Percentiles rank a stretch among this genome's conserved stretches.
Evolutionary conservation across 2,329 filamentous ascomycete species (phyloP).

Genomic region (Colletotrichum higginsianum): DNA sequence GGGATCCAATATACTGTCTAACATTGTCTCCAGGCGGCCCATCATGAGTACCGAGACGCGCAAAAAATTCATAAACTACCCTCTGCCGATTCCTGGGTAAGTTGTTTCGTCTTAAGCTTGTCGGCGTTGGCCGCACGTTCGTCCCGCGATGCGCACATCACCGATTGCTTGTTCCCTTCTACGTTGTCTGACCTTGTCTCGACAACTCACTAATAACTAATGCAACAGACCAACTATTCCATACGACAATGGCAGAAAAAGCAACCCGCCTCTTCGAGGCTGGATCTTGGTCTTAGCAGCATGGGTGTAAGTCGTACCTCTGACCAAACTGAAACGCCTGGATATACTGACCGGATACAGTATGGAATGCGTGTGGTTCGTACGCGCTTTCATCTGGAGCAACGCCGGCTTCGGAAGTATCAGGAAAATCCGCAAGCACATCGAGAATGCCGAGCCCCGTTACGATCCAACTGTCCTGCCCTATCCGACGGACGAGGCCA

Average conservation of each 20-base stretch:
- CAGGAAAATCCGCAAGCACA: conserved; percentile 64
- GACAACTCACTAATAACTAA: conserved; percentile 31
- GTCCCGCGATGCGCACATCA: conserved; percentile 4
- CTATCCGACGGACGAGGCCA: conserved; percentile 60
- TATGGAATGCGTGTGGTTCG: conserved; percentile 67
- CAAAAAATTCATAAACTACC: conserved; percentile 54
- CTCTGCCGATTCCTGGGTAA: conserved; percentile 54
- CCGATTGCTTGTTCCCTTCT: not conserved
- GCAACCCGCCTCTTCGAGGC: conserved; percentile 73
- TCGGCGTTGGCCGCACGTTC: not conserved
- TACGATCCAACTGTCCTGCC: conserved; percentile 64
- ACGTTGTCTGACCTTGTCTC: conserved; percentile 4
- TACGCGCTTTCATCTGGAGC: conserved; percentile 71
- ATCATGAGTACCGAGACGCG: conserved; percentile 39
- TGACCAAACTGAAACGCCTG: not conserved
- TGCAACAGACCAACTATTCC: conserved; percentile 54
- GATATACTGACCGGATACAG: conserved; percentile 50
- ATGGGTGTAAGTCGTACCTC: conserved; percentile 62
- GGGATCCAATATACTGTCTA: not conserved
- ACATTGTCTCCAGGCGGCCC: conserved; percentile 22
- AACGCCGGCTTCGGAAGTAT: conserved; percentile 75
- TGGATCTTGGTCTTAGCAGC: conserved; percentile 66
- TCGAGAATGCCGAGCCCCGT: conserved; percentile 66
- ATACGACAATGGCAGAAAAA: conserved; percentile 62
- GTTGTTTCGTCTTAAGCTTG: conserved; percentile 34